phyloP scores from a whole-genome alignment of 129 eudicot genomes.

The Tagetes patula region DNA sequence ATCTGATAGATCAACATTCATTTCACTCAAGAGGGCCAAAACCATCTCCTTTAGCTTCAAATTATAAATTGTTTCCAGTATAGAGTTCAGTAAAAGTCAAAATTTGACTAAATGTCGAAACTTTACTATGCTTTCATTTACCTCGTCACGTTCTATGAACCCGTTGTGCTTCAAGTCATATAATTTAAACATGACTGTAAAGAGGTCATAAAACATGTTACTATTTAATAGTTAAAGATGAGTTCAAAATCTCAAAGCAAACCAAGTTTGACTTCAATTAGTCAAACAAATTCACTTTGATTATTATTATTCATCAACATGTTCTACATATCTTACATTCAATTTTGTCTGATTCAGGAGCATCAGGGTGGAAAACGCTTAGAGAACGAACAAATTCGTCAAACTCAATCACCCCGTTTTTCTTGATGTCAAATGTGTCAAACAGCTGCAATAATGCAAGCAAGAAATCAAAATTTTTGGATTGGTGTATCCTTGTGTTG shows the following conservation, averaged over 20 bases:
- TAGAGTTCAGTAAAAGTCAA: constrained; percentile 26
- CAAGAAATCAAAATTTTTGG: constrained; percentile 5
- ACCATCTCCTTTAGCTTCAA: constrained; percentile 80
- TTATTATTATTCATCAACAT: constrained; percentile 1
- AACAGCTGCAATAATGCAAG: constrained; percentile 54
- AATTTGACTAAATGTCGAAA: constrained; percentile 14
- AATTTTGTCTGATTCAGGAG: constrained; percentile 67
- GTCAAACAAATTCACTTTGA: constrained; percentile 9
- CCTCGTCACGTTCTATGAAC: constrained; percentile 86
- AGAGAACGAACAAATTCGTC: constrained; percentile 79
- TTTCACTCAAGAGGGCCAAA: constrained; percentile 60
- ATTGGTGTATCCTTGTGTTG: neutral
- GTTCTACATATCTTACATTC: constrained; percentile 51
- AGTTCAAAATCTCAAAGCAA: neutral
- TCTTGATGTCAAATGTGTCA: constrained; percentile 72
- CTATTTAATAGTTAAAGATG: neutral
- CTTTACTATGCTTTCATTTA: constrained; percentile 28
- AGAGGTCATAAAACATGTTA: constrained; percentile 15
- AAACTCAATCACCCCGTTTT: constrained; percentile 76
- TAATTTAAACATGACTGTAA: constrained; percentile 72
- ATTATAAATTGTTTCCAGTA: neutral
- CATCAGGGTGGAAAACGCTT: constrained; percentile 74
- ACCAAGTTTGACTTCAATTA: neutral
- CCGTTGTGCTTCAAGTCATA: constrained; percentile 73
- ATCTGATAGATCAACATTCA: constrained; percentile 51